phyloP scores from a whole-genome alignment of 352 stramenopile genomes.

The Phytophthora ohioensis region DNA sequence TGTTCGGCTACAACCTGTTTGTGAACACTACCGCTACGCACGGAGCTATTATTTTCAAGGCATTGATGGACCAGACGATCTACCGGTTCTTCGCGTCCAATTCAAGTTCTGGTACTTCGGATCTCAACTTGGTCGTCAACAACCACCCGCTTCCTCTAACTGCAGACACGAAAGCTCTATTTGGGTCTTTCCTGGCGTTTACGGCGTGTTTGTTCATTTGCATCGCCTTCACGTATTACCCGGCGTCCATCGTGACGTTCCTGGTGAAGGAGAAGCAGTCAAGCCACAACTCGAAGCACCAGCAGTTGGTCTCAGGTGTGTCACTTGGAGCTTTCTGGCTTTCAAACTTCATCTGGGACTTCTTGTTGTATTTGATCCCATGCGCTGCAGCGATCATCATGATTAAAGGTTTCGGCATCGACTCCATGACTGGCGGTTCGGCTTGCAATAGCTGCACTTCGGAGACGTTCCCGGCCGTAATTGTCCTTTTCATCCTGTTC shows the following conservation, averaged over 20 bases:
- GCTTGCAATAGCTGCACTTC: conserved; percentile 59
- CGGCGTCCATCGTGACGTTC: conserved; percentile 94
- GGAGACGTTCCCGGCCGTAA: conserved; percentile 55
- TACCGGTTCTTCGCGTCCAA: conserved; percentile 64
- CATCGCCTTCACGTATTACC: conserved; percentile 93
- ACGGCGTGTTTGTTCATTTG: conserved; percentile 88
- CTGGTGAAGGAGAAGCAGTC: conserved; percentile 96
- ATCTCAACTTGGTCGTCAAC: conserved; percentile 57
- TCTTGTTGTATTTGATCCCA: conserved; percentile 91
- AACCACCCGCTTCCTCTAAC: conserved; percentile 63
- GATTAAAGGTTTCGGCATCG: conserved; percentile 61
- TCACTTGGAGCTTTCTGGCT: conserved; percentile 95
- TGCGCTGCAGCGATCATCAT: conserved; percentile 49
- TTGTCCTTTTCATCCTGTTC: conserved; percentile 68
- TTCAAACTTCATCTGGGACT: conserved; percentile 95
- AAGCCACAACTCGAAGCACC: conserved; percentile 95
- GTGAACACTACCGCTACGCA: conserved; percentile 71
- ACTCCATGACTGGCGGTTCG: conserved; percentile 52
- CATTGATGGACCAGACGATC: conserved; percentile 65
- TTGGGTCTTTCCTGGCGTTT: conserved; percentile 69
- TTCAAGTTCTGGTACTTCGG: conserved; percentile 22
- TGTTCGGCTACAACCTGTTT: conserved; percentile 74
- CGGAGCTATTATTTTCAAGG: conserved; percentile 67
- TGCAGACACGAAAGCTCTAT: conserved; percentile 52
- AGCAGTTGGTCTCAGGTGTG: conserved; percentile 96